Evolutionary conservation across 2,329 filamentous ascomycete genomes (phyloP).

Genomic region (Hypoxylon sp.): DNA sequence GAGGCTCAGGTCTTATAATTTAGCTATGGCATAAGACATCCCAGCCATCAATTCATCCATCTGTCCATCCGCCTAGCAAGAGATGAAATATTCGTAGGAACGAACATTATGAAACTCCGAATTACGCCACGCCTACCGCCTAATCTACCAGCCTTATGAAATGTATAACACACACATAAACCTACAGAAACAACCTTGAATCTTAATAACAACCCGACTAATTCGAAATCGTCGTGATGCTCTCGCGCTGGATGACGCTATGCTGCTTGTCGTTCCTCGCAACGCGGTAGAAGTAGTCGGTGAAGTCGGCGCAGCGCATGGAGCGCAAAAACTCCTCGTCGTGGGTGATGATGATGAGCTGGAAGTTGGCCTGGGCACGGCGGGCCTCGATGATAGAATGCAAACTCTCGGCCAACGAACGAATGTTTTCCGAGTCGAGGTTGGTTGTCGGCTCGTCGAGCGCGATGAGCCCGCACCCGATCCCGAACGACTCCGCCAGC

Average conservation of each 20-base stretch:
- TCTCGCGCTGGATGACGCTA: conserved; percentile 82
- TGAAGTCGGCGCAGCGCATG: conserved; percentile 95
- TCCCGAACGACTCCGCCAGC: conserved; percentile 94
- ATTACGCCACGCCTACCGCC: no score
- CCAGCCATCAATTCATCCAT: not conserved
- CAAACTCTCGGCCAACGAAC: conserved; percentile 84
- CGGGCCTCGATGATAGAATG: conserved; percentile 88
- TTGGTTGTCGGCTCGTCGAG: conserved; percentile 98
- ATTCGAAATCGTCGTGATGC: conserved; percentile 62
- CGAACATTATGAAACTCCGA: conserved; percentile 20
- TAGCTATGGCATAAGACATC: not conserved
- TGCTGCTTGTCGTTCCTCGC: conserved; percentile 86
- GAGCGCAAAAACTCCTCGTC: conserved; percentile 94
- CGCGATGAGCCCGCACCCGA: conserved; percentile 95
- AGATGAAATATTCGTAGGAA: not conserved
- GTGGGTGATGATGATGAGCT: conserved; percentile 98
- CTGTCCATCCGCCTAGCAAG: not conserved
- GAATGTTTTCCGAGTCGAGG: conserved; percentile 94
- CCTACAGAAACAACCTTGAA: not conserved
- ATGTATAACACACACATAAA: not conserved
- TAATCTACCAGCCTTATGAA: not conserved
- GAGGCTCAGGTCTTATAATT: not conserved
- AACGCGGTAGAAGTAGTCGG: conserved; percentile 91
- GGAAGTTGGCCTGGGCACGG: conserved; percentile 91
- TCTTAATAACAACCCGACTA: conserved; percentile 44